phyloP scores from a whole-genome alignment of 106 monocot genomes.

The Allium cepa region DNA sequence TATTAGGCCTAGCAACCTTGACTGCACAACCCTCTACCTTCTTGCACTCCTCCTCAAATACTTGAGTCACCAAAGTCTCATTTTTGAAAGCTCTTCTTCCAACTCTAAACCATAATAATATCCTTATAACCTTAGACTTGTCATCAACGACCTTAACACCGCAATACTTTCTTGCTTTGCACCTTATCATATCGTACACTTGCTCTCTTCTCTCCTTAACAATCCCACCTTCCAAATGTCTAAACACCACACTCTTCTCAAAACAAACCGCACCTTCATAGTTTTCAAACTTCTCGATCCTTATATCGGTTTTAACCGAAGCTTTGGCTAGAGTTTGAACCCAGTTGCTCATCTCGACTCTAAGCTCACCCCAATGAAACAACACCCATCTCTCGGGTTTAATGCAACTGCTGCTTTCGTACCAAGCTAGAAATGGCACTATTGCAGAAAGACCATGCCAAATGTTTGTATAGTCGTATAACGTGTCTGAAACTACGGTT shows the following conservation, averaged over 20 bases:
- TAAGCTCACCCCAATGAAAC: conserved; percentile 66
- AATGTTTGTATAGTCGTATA: conserved; percentile 49
- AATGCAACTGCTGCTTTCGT: conserved; percentile 22
- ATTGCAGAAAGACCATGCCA: conserved; percentile 63
- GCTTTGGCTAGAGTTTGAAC: conserved; percentile 23
- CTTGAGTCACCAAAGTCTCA: conserved; percentile 37
- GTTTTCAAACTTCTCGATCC: conserved; percentile 14
- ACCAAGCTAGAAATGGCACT: conserved; percentile 51
- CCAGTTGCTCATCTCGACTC: conserved; percentile 44
- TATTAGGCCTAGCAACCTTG: conserved; percentile 23
- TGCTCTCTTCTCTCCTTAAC: conserved; percentile 8
- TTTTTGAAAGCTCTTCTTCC: conserved; percentile 67
- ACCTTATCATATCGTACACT: conserved; percentile 54
- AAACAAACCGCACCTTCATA: conserved; percentile 33
- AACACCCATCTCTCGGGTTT: conserved; percentile 58
- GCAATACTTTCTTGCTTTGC: conserved; percentile 65
- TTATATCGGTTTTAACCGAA: conserved; percentile 20
- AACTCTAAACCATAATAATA: conserved; percentile 39
- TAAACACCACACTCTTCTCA: conserved; percentile 71
- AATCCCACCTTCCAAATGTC: conserved; percentile 50
- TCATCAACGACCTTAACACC: neutral
- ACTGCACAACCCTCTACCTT: conserved; percentile 43
- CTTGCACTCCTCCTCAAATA: conserved; percentile 44
- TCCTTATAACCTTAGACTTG: conserved; percentile 3
- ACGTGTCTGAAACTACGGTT: conserved; percentile 62